Conservation (phyloP, 1,139 yeast genomes). For the Pichia sp. region DNA sequence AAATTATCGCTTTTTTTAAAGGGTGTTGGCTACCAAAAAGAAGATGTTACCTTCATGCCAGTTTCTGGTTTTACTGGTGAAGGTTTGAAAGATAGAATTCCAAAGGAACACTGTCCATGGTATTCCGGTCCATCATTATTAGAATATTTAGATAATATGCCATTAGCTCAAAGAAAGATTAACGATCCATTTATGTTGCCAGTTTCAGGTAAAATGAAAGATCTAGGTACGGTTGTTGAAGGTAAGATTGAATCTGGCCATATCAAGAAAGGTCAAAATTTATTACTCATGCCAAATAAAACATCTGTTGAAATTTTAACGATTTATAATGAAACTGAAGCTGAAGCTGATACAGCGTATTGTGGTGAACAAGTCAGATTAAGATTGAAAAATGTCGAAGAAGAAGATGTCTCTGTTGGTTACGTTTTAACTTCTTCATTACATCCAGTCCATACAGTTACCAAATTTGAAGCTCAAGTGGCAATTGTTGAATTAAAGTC, state of each 20-base stretch:
- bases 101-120: constrained; percentile 77
- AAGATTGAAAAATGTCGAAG: constrained; percentile 91
- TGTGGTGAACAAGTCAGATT: constrained; percentile 97
- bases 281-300: constrained; percentile 90
- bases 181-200: constrained; percentile 98
- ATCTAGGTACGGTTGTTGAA: constrained; percentile 93
- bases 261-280: constrained; percentile 67
- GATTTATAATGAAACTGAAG: constrained; percentile 91
- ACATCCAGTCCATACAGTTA: constrained; percentile 87
- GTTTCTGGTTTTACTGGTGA: constrained; percentile 98
- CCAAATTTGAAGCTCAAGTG: constrained; percentile 89
- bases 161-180: constrained; percentile 75
- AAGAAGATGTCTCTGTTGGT: constrained; percentile 90
- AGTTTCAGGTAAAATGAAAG: constrained; percentile 88
- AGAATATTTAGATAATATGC: constrained; percentile 81
- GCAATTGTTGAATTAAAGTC: constrained; percentile 95
- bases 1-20: constrained; percentile 73
- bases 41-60: constrained; percentile 88
- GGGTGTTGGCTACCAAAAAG: constrained; percentile 86
- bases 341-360: constrained; percentile 81
- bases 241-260: constrained; percentile 98
- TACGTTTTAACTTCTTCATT: constrained; percentile 81
- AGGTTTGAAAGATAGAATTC: constrained; percentile 83
- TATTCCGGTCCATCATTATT: constrained; percentile 86
- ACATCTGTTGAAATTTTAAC: constrained; percentile 74